Percentiles rank a stretch among this genome's conserved stretches.
Evolutionary conservation across 257 asterid genomes (phyloP).

Genomic region (Jaltomata sinuosa): DNA sequence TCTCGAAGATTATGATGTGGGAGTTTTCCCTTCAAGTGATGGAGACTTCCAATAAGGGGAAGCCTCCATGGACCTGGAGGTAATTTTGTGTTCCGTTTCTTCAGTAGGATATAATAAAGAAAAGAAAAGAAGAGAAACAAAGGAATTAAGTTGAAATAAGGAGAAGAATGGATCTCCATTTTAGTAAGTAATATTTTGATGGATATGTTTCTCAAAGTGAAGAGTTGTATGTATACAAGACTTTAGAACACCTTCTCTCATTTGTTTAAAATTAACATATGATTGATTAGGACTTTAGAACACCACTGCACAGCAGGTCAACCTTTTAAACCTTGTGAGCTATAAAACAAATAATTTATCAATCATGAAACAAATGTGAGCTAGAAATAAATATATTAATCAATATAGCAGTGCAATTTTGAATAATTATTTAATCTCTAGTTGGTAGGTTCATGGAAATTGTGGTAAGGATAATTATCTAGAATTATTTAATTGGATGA

Average conservation of each 20-base stretch:
- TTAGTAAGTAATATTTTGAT: not conserved
- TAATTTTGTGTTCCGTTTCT: not conserved
- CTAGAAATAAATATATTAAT: no score
- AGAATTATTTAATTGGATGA: no score
- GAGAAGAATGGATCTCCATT: not conserved
- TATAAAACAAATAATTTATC: no score
- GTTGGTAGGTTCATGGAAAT: no score
- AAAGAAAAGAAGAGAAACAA: not conserved
- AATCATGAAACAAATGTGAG: no score
- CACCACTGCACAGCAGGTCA: no score
- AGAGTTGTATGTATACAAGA: not conserved
- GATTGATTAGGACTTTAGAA: no score
- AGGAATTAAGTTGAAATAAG: not conserved
- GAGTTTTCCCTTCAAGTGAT: not conserved
- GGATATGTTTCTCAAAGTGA: not conserved
- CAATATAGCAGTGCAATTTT: no score
- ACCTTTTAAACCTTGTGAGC: no score
- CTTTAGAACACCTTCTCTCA: not conserved
- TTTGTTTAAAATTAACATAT: no score
- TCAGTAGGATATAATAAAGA: not conserved
- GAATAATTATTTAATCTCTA: no score
- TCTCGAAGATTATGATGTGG: not conserved
- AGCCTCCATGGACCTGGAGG: constrained; percentile 13
- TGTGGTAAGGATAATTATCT: no score
- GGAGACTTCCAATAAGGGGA: constrained; percentile 5